Evolutionary conservation across 225 moss, liverwort and hornwort species (phyloP).

Genomic region (Anthoceros angustus): DNA sequence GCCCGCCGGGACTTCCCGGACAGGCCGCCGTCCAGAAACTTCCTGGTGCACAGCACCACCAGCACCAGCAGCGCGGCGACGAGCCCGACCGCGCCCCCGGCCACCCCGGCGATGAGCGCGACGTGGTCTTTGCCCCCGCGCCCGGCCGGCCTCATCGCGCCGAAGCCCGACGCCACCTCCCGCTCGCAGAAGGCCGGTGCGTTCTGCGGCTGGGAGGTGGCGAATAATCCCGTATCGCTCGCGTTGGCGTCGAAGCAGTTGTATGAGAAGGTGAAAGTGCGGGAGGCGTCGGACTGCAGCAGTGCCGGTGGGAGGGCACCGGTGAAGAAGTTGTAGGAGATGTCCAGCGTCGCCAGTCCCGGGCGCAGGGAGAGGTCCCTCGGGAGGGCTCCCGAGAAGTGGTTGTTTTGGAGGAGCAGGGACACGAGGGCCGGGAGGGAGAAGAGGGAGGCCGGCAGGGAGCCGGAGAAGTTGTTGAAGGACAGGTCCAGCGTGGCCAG

Average conservation of each 20-base stretch:
- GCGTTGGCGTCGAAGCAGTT: slow-evolving; percentile 51
- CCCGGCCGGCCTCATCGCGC: slow-evolving; percentile 1
- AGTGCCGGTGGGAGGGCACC: slow-evolving; percentile 38
- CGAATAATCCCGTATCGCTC: background rate
- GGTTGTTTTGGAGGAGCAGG: slow-evolving; percentile 53
- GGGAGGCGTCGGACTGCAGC: background rate
- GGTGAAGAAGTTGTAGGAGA: slow-evolving; percentile 56
- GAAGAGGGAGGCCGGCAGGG: slow-evolving; percentile 43
- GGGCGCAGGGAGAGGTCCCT: slow-evolving; percentile 30
- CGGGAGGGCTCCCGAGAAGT: slow-evolving; percentile 43
- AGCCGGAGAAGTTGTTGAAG: slow-evolving; percentile 37
- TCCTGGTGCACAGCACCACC: slow-evolving; percentile 15
- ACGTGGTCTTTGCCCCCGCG: slow-evolving; percentile 20
- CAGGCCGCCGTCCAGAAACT: slow-evolving; percentile 20
- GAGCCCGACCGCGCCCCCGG: slow-evolving; percentile 21
- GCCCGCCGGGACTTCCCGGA: slow-evolving; percentile 22
- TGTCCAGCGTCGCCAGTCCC: slow-evolving; percentile 34
- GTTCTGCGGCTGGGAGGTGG: slow-evolving; percentile 33
- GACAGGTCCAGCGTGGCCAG: slow-evolving; percentile 53
- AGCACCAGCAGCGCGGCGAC: slow-evolving; percentile 16
- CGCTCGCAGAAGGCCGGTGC: slow-evolving; percentile 30
- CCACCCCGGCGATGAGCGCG: slow-evolving; percentile 39
- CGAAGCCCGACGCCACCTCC: slow-evolving; percentile 13
- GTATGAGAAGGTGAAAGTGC: slow-evolving; percentile 29
- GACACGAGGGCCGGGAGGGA: slow-evolving; percentile 33